Base-by-base conservation (phyloP, 2,329 filamentous ascomycete genomes). In the Myriosclerotinia curreyana region DNA sequence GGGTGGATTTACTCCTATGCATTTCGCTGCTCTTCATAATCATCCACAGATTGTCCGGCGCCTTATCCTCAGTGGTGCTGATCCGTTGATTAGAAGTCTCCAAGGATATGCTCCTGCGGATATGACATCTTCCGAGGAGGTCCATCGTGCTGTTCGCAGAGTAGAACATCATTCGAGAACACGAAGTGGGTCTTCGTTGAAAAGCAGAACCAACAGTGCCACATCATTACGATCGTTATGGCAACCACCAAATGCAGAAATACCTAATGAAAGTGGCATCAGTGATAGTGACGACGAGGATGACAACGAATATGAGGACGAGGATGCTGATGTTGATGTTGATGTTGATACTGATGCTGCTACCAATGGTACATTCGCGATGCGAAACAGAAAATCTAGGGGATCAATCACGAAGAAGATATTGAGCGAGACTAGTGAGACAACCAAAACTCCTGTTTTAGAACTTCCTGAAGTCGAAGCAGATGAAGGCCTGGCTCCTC, bases 1-100 rank as follows among this genome's bases (percentile, higher is more conserved):
- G 67, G 88, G 89, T 58, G 91, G 91, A 28, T 94, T 91, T 75
- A 92, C 90, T 5, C 86, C 92, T 17, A 82, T 96, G 78, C 91
- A 96, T 75, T 84, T 94, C 73, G 91, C 92, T 25, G 87, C 89
- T 34, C 83, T 96, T 72, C 88, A 90, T 75, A 85, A 88, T 67
- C 87, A 92, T 72, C 79, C 85, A 14, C 87, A 92, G 73, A 91
- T 95, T 69, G 87, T 94, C 17, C 83, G 88, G 66, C 85, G 89
- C 17, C 81, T 96, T 65, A 86, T 93, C 69, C 80, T 89, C 31
- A 83, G 85, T 49, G 89, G 90, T 48, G 90, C 90, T 2, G 88
- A 92, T 75, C 84, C 89, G 40, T 86, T 82, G 52, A 80, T 90
- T 66, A 82, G 86, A 69, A 93, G 86, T 72, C 76, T 90, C 54